Evolutionary conservation across 345 rosid species (phyloP), one percentile per base, ranked within the genome.

Genomic region (Schrenkiella parvula): DNA sequence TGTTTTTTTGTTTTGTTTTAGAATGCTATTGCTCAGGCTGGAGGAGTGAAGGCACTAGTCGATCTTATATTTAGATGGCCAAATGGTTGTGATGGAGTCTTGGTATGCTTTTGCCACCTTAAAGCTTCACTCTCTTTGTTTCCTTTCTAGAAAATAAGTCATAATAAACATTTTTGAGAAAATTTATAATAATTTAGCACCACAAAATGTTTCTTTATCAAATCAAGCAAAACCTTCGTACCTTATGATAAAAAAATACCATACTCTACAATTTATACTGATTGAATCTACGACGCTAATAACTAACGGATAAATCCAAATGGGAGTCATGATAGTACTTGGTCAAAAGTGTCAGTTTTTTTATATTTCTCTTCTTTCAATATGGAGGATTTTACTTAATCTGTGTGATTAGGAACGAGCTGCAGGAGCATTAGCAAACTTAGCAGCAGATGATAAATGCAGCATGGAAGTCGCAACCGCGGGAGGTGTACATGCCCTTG

Each of bases 381-480:
- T 35, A 42, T 41, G 47, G 63, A 51, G 29, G 48, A 29, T 58
- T 75, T 61, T 1, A 48, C 18, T 9, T 55, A 1, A 46, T 58
- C 51, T 67, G 72, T 70, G n/a, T 76, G 54, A 82, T 54, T 70
- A 89, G 96, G 96, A 87, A 82, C 89, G 96, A 51, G 93, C 93
- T 28, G 96, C 96, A 37, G 96, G 96, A 48, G 96, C 93, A 19
- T 78, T 89, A 66, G 96, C 96, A 47, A 89, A 89, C 86, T 80
- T 89, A 82, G 93, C 96, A 31, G 96, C 96, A 39, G 91, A 89
- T 68, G 93, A 89, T 78, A 86, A 86, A 77, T 89, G 93, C 72
- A 89, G 96, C 71, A 86, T 83, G 81, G 91, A 83, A 74, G 93
- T 89, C 7, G 89, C 93, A 14, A 22, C 64, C 43, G 89, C 88